These are phyloP conservation scores for Fusarium sterilihyphosum DNA, from an alignment of 2,329 filamentous ascomycete genomes.

Conservation along the genomic window DNA sequence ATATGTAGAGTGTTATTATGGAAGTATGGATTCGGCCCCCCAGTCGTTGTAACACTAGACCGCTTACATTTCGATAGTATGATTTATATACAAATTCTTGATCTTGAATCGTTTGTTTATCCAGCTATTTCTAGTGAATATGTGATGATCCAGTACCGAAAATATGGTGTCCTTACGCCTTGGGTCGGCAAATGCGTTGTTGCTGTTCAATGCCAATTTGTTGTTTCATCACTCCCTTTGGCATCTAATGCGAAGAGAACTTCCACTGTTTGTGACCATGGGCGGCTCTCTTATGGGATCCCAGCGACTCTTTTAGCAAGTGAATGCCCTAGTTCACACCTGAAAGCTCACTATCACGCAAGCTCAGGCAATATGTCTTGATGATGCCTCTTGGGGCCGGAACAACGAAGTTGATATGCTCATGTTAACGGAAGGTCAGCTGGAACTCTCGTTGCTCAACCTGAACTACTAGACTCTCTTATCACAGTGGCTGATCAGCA, in stretches of 20 bases:
- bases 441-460: not conserved
- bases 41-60: not conserved
- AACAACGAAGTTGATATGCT: not conserved
- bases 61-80: not conserved
- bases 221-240: too few species aligned
- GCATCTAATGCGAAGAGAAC: not conserved
- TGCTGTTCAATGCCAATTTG: not conserved
- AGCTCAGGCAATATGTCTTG: not conserved
- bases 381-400: not conserved
- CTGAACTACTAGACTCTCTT: not conserved
- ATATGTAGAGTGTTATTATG: not conserved
- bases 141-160: rapidly evolving
- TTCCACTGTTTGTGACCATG: not conserved
- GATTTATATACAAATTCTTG: not conserved
- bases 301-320: not conserved
- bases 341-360: not conserved
- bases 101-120: not conserved
- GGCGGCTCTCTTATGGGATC: not conserved
- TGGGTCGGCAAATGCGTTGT: not conserved
- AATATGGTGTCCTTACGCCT: not conserved
- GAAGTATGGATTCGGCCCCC: not conserved
- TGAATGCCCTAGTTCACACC: not conserved
- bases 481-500: not conserved
- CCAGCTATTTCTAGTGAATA: not conserved
- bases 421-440: not conserved